phyloP scores from a whole-genome alignment of 2,329 filamentous ascomycete genomes.

The Colletotrichum magnum region DNA sequence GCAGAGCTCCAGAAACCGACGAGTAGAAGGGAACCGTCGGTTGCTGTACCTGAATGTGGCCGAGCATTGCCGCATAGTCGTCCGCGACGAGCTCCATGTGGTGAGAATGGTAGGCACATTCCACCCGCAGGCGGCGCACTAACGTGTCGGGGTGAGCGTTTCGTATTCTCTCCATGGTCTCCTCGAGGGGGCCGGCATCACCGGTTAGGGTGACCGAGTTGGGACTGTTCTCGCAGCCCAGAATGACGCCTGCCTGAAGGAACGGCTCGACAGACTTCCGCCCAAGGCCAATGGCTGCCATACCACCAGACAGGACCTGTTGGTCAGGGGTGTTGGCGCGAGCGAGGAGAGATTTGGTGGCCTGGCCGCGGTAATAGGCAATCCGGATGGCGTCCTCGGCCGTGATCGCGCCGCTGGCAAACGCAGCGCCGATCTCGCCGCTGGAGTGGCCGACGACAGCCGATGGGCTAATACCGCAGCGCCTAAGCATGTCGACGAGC shows the following conservation, averaged over 20 bases:
- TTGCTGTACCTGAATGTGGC: not conserved
- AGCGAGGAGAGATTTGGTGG: conserved; percentile 37
- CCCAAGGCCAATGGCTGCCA: conserved; percentile 69
- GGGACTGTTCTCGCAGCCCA: conserved; percentile 66
- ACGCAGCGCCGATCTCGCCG: conserved; percentile 58
- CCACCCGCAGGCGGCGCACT: conserved; percentile 62
- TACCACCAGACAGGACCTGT: conserved; percentile 54
- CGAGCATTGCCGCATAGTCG: conserved; percentile 18
- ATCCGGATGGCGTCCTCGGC: conserved; percentile 49
- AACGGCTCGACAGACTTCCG: conserved; percentile 43
- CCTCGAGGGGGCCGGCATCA: conserved; percentile 43
- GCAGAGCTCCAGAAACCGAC: conserved; percentile 22
- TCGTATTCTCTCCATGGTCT: conserved; percentile 42
- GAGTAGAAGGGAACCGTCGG: conserved; percentile 33
- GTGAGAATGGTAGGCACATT: conserved; percentile 67
- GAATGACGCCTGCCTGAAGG: conserved; percentile 50
- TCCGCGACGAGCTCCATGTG: conserved; percentile 26
- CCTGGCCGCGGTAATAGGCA: conserved; percentile 55
- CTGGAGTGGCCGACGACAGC: conserved; percentile 56
- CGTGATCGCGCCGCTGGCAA: conserved; percentile 49
- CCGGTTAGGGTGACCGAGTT: conserved; percentile 64
- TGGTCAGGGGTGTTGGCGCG: too few species aligned
- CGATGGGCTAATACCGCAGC: conserved; percentile 46
- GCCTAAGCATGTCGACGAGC: conserved; percentile 53
- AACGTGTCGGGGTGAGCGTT: conserved; percentile 55